A percentile compares a stretch with the other conserved stretches of the same genome.
phyloP scores from a whole-genome alignment of 805 yeast species.

The Saccharomycopsis fibuligera region DNA sequence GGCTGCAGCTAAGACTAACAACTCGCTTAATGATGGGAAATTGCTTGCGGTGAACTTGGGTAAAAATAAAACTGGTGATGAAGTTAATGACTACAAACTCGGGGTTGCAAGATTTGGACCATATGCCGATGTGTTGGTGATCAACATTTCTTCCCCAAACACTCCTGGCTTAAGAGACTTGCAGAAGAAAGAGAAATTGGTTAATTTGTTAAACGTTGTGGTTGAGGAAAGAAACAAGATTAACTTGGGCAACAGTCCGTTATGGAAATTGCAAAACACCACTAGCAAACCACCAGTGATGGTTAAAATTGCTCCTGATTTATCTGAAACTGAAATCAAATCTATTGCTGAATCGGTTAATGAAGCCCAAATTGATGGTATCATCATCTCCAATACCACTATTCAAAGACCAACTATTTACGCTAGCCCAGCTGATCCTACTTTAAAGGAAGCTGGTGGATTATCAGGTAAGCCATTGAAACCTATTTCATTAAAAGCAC shows the following conservation, averaged over 20 bases:
- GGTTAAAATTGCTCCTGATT: slow-evolving; percentile 93
- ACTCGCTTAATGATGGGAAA: slow-evolving; percentile 56
- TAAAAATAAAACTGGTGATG: slow-evolving; percentile 89
- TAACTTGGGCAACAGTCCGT: slow-evolving; percentile 34
- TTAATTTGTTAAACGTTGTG: slow-evolving; percentile 59
- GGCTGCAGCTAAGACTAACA: slow-evolving; percentile 29
- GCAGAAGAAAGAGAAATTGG: slow-evolving; percentile 70
- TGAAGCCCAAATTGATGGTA: slow-evolving; percentile 77
- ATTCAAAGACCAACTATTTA: slow-evolving; percentile 69
- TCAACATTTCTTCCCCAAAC: slow-evolving; percentile 92
- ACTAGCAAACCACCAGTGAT: slow-evolving; percentile 59
- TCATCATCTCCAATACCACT: slow-evolving; percentile 88
- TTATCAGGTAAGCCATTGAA: slow-evolving; percentile 90
- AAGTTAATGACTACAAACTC: slow-evolving; percentile 72
- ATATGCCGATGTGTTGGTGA: slow-evolving; percentile 81
- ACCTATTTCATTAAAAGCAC: slow-evolving; percentile 66
- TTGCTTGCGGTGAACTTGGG: slow-evolving; percentile 83
- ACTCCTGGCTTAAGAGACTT: slow-evolving; percentile 91
- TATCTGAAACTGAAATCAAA: slow-evolving; percentile 70
- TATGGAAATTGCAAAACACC: slow-evolving; percentile 27
- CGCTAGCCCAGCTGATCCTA: slow-evolving; percentile 38
- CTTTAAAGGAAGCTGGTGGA: slow-evolving; percentile 70
- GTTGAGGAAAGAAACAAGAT: slow-evolving; percentile 59
- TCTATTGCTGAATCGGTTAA: slow-evolving; percentile 80
- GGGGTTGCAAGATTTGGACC: slow-evolving; percentile 82